These are phyloP conservation scores for Xanthoparmelia taractica DNA, from an alignment of 495 filamentous ascomycete genomes.

Conservation along the genomic window DNA sequence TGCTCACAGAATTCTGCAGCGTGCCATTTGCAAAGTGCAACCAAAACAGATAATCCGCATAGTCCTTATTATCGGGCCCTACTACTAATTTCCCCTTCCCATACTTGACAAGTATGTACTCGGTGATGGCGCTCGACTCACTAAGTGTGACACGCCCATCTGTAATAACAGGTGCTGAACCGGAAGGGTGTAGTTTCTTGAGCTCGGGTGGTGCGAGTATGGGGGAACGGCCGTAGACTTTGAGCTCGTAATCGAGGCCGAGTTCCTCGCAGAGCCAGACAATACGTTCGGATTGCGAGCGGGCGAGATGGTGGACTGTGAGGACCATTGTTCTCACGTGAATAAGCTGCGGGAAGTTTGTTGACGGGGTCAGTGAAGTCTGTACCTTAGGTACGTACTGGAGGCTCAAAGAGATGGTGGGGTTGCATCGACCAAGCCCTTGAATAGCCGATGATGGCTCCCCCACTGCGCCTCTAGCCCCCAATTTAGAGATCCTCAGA, in stretches of 20 bases:
- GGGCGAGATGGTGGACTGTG: conserved; percentile 51
- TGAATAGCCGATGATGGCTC: background rate
- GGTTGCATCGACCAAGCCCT: no score
- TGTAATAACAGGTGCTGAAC: conserved; percentile 49
- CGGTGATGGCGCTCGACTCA: conserved; percentile 47
- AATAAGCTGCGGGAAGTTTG: background rate
- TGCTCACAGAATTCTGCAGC: conserved; percentile 37
- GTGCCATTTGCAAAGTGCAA: conserved; percentile 52
- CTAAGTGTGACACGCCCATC: conserved; percentile 45
- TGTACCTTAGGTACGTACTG: background rate
- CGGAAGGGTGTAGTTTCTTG: conserved; percentile 44
- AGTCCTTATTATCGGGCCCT: conserved; percentile 36
- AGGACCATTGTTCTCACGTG: conserved; percentile 25
- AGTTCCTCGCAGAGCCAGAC: conserved; percentile 60
- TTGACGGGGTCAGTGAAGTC: background rate
- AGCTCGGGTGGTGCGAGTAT: conserved; percentile 46
- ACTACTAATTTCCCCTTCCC: conserved; percentile 40
- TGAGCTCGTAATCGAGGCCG: conserved; percentile 43
- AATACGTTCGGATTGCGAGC: conserved; percentile 53
- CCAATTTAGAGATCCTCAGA: background rate
- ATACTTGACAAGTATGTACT: conserved; percentile 50
- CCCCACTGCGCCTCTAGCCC: background rate
- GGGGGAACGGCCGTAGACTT: conserved; percentile 44
- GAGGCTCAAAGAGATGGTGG: background rate
- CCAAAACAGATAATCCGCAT: conserved; percentile 54